Base-by-base conservation (phyloP, 2,329 filamentous ascomycete genomes). In the Cladophialophora bantiana region DNA sequence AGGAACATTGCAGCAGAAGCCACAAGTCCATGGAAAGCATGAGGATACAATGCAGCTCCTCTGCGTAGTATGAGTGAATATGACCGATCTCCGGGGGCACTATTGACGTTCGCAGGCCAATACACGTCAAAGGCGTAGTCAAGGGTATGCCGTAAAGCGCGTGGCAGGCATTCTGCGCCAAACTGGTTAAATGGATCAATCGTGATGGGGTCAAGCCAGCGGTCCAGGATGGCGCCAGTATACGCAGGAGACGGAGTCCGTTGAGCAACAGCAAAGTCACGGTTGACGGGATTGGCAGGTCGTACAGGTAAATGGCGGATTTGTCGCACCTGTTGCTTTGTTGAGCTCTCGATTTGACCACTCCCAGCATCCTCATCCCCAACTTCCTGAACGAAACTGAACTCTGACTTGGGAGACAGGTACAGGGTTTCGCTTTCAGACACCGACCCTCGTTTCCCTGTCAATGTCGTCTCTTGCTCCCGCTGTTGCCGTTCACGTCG, bases 81-180 rank as follows among this genome's bases (percentile, higher is more conserved):
- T 26, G 42, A 26, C 6, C 12, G 42, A 42, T 48, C 42, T n/a
- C 7, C 20, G 2, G 42, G 42, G 42, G 42, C 42, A 26, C n/a
- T 26, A 48, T 26, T 48, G 42, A 48, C n/a, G 12, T 48, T 26
- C 12, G 18, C 42, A 10, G 42, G 42, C 18, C 42, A 48, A 18
- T 20, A 26, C n/a, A 42, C 42, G 12, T 48, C 42, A 48, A 48
- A 48, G 42, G 42, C 42, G n/a, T 42, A 42, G 13, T 42, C 40
- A 3, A 42, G 40, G n/a, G 40, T 42, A 15, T 42, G 15, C 15
- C 40, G 15, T 18, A 42, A 42, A n/a, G 40, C 40, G 13, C 40
- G 40, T 15, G 40, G 40, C 40, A 42, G 7, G 40, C n/a, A 5
- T 42, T n/a, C n/a, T n/a, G 40, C 40, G n/a, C 40, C 40, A 7